phyloP scores from a whole-genome alignment of 768 basidiomycete genomes.

The Auricularia sp. region DNA sequence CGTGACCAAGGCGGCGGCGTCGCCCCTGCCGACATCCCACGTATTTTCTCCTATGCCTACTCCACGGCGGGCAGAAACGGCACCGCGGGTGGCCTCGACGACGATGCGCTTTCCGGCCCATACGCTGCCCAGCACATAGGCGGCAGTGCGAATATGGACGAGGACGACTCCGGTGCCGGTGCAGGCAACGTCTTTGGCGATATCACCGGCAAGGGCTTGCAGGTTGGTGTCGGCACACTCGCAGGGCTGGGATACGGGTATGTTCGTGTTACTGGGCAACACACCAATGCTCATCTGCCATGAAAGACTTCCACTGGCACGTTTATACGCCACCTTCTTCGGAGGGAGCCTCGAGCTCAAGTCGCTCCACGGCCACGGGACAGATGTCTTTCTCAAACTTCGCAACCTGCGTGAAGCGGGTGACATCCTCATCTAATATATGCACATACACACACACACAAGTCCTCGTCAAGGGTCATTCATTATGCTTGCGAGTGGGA shows the following conservation, averaged over 20 bases:
- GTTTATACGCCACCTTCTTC: constrained; percentile 50
- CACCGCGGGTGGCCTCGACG: constrained; percentile 24
- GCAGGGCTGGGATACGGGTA: constrained; percentile 80
- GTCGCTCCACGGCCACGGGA: constrained; percentile 59
- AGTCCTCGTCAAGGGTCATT: not conserved
- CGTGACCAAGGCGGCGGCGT: constrained; percentile 86
- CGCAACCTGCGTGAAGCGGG: constrained; percentile 43
- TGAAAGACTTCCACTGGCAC: constrained; percentile 14
- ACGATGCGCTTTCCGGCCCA: constrained; percentile 50
- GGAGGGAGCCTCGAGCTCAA: constrained; percentile 77
- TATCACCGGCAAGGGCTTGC: constrained; percentile 66
- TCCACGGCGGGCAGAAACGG: constrained; percentile 63
- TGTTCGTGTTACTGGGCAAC: constrained; percentile 7
- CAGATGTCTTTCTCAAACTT: constrained; percentile 46
- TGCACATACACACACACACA: not conserved
- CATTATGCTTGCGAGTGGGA: not conserved
- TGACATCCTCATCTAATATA: constrained; percentile 35
- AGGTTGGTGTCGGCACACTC: constrained; percentile 79
- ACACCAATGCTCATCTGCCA: not conserved
- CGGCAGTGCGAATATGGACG: constrained; percentile 52
- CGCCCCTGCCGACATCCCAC: constrained; percentile 57
- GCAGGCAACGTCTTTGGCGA: constrained; percentile 60
- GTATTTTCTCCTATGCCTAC: constrained; percentile 87
- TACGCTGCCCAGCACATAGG: constrained; percentile 74
- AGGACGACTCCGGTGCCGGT: constrained; percentile 24